Conservation (phyloP, 257 asterid genomes). For the Gynochthodes officinalis region DNA sequence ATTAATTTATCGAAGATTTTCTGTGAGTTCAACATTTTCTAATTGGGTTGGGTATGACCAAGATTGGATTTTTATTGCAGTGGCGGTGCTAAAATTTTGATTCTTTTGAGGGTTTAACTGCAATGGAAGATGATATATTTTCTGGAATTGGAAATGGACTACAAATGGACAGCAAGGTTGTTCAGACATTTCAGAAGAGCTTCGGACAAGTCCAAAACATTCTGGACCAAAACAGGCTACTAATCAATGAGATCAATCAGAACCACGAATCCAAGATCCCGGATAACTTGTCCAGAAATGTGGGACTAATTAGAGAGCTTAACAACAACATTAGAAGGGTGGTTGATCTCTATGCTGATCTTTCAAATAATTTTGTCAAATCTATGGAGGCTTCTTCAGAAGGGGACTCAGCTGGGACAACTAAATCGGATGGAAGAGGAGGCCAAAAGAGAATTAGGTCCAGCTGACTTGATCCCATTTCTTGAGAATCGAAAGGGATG, state of each 20-base stretch:
- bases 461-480: constrained; percentile 13
- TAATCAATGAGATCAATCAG: constrained; percentile 42
- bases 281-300: constrained; percentile 39
- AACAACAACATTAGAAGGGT: constrained; percentile 44
- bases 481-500: constrained; percentile 4
- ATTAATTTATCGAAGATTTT: not conserved
- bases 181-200: constrained; percentile 39
- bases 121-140: constrained; percentile 40
- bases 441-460: constrained; percentile 33
- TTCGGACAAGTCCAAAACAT: constrained; percentile 39
- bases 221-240: constrained; percentile 41
- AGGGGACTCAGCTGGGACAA: constrained; percentile 34
- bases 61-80: constrained; percentile 23
- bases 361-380: constrained; percentile 29
- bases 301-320: constrained; percentile 43
- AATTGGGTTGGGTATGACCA: constrained; percentile 10
- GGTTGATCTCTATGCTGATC: constrained; percentile 43
- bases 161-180: constrained; percentile 29
- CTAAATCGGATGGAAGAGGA: constrained; percentile 34
- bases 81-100: not conserved
- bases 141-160: constrained; percentile 25
- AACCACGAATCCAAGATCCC: constrained; percentile 44
- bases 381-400: constrained; percentile 37
- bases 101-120: constrained; percentile 2
- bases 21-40: not conserved